Base-by-base conservation (phyloP, 331 rosid species). In the Prunus yedoensis region DNA sequence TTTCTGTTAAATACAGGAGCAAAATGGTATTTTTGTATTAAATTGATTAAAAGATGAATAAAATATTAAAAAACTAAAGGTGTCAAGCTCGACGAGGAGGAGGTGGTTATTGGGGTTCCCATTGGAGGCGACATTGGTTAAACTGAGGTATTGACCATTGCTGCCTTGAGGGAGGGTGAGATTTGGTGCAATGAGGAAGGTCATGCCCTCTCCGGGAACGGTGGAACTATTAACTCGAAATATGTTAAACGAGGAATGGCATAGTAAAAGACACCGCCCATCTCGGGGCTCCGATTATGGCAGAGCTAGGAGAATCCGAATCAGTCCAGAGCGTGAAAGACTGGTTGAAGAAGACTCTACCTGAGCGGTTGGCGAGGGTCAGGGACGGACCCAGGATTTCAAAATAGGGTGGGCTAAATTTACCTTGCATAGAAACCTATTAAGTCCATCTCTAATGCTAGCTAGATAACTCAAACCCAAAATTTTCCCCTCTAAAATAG, bases 21-120 rank as follows among this genome's bases (percentile, higher is more conserved):
- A 30, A 30, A 30, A 30, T 30, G 35, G 5, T 30, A 30, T 30
- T 30, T 30, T 30, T 30, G 5, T 30, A 30, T 30, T 30, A 30
- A 30, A 30, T 30, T 30, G 5, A 30, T 30, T 30, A 4, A 30
- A 30, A 30, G 3, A 30, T 30, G 5, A 30, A 30, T 30, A 30
- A 30, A 30, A 30, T 3, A 30, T 28, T 28, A 28, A 28, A 28
- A 28, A 27, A 27, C 28, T 86, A 0, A 85, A 87, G n/a, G 93
- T 91, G 77, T 91, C 97, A 4, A 91, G 80, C 66, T 91, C 97
- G 20, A 91, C 13, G 14, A 93, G 93, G 35, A 91, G 68, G 67
- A 91, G 21, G 1, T 25, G 85, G 84, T 91, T 91, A 17, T 15
- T 25, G 43, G 47, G 0, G 66, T 78, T 68, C 35, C 97, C 97